Evolutionary conservation across 768 basidiomycete species (phyloP).

Genomic region (Agrocybe praecox): DNA sequence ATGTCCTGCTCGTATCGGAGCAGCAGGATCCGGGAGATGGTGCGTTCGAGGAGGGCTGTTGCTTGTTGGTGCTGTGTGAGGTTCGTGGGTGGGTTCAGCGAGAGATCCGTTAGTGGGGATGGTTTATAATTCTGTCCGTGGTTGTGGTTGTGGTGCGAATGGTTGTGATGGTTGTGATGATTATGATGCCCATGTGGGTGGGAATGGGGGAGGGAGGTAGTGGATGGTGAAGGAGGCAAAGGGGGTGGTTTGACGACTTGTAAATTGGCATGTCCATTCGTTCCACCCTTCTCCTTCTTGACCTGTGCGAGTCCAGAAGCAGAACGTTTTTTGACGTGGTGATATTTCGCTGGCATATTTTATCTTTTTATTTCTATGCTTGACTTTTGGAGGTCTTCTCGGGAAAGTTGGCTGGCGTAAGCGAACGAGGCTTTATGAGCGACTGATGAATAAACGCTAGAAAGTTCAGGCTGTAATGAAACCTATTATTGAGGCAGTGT

Average conservation of each 20-base stretch:
- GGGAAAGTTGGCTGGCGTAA: not conserved
- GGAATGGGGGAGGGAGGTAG: no score
- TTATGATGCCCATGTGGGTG: not conserved
- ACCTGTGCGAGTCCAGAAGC: conserved; percentile 40
- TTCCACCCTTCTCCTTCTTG: conserved; percentile 42
- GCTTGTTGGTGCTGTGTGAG: conserved; percentile 33
- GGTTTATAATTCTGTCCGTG: not conserved
- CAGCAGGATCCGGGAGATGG: conserved; percentile 68
- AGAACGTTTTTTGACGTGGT: conserved; percentile 71
- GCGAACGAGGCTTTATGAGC: no score
- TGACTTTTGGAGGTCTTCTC: not conserved
- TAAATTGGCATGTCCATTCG: conserved; percentile 25
- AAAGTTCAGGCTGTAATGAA: no score
- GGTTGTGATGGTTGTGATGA: conserved; percentile 26
- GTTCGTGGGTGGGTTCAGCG: not conserved
- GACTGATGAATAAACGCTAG: no score
- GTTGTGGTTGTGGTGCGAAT: conserved; percentile 39
- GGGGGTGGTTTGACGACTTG: conserved; percentile 26
- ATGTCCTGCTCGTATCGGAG: conserved; percentile 77
- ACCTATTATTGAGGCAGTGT: no score
- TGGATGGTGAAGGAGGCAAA: not conserved
- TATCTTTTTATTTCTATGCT: not conserved
- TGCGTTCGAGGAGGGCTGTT: conserved; percentile 67
- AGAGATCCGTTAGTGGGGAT: not conserved
- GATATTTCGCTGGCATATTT: conserved; percentile 71